These are phyloP conservation scores for Cucurbita pepo DNA, from an alignment of 306 rosid genomes.

Conservation along the genomic window DNA sequence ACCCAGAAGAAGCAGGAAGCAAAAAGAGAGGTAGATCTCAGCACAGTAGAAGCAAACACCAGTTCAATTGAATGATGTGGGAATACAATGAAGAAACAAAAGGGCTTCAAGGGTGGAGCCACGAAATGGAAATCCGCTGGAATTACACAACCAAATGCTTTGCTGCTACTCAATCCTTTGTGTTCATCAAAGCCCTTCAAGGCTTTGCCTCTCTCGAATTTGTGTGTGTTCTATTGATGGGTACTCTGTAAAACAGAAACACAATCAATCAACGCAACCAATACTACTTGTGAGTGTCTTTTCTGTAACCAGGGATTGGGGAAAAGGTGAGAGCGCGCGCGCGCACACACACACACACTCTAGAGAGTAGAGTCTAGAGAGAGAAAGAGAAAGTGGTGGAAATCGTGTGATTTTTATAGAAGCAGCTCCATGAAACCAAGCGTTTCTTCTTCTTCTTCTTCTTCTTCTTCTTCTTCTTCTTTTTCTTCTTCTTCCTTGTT, in stretches of 20 bases:
- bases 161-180: conserved; percentile 12
- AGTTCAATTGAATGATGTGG: no score
- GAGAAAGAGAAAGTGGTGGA: neutral
- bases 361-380: neutral
- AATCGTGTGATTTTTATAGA: neutral
- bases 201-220: neutral
- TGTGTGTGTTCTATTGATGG: neutral
- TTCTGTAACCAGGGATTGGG: conserved; percentile 21
- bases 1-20: conserved; percentile 14
- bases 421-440: neutral
- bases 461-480: neutral
- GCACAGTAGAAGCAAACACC: neutral
- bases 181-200: neutral
- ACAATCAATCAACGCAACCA: conserved; percentile 77
- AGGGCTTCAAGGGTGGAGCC: no score
- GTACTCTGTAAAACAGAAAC: conserved; percentile 17
- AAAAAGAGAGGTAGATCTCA: conserved; percentile 41
- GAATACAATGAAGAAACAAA: no score
- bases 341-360: no score
- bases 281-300: conserved; percentile 57
- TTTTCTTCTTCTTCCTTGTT: neutral
- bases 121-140: conserved; percentile 22
- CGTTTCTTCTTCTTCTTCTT: neutral
- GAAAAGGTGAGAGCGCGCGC: neutral
- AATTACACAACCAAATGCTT: neutral